phyloP scores from a whole-genome alignment of 192 early-diverging fungal species.

The Coemansia sp. region DNA sequence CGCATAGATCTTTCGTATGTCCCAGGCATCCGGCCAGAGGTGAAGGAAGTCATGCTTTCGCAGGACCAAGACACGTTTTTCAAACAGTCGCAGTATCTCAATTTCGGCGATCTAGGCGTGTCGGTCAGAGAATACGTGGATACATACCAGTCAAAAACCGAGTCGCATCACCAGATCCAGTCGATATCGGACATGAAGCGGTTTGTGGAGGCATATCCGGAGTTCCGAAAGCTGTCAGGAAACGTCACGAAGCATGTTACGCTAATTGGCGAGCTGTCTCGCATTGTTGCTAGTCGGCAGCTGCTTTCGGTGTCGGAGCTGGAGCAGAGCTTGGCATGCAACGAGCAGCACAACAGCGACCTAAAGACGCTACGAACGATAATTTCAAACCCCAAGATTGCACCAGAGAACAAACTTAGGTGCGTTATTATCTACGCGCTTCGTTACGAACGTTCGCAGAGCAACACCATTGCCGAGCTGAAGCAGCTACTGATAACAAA shows the following conservation, averaged over 20 bases:
- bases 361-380: slow-evolving; percentile 67
- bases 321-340: slow-evolving; percentile 91
- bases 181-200: slow-evolving; percentile 98
- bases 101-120: slow-evolving; percentile 91
- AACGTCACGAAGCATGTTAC: slow-evolving; percentile 99
- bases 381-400: slow-evolving; percentile 65
- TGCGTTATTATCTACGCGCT: slow-evolving; percentile 86
- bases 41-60: slow-evolving; percentile 91
- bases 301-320: slow-evolving; percentile 88
- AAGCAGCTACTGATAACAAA: slow-evolving; percentile 69
- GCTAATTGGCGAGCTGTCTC: slow-evolving; percentile 92
- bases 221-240: slow-evolving; percentile 92
- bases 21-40: slow-evolving; percentile 74
- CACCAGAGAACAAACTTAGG: slow-evolving; percentile 72
- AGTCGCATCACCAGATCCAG: slow-evolving; percentile 88
- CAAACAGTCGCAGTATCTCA: slow-evolving; percentile 84
- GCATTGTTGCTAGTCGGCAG: slow-evolving; percentile 68
- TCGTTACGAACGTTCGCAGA: slow-evolving; percentile 83
- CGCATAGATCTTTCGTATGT: slow-evolving; percentile 88
- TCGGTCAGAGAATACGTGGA: slow-evolving; percentile 94
- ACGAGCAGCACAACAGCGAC: slow-evolving; percentile 82
- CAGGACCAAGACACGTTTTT: slow-evolving; percentile 92
- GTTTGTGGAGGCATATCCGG: slow-evolving; percentile 98
- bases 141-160: slow-evolving; percentile 89
- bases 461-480: slow-evolving; percentile 69